Conservation (phyloP, 1,139 yeast genomes). For the Saccharomyces hybrid region DNA sequence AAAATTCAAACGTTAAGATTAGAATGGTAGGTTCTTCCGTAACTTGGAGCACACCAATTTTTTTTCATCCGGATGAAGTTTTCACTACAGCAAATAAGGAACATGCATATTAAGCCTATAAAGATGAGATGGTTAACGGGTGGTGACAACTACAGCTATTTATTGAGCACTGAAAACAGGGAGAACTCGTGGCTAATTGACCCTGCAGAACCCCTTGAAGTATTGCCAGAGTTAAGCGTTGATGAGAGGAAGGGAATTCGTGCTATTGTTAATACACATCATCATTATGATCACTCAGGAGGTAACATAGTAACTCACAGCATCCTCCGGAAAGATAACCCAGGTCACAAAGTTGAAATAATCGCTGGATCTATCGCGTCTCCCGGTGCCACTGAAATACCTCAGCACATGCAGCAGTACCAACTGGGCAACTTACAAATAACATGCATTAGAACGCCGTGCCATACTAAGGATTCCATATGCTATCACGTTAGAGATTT, state of each 20-base stretch:
- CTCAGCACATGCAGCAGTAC: conserved; percentile 28
- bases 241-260: conserved; percentile 40
- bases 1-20: neutral
- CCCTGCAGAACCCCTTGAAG: conserved; percentile 78
- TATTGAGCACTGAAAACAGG: conserved; percentile 61
- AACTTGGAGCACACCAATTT: neutral
- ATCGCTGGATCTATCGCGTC: conserved; percentile 60
- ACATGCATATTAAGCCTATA: conserved; percentile 72
- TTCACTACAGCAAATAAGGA: conserved; percentile 30
- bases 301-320: conserved; percentile 54
- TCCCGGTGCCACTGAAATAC: conserved; percentile 26
- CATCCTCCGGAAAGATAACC: conserved; percentile 30
- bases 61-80: neutral
- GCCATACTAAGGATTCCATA: conserved; percentile 94
- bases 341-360: conserved; percentile 42
- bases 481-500: conserved; percentile 71
- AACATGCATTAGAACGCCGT: conserved; percentile 87
- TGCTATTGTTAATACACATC: conserved; percentile 90
- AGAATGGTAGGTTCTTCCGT: neutral
- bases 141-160: conserved; percentile 74
- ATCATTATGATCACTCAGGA: conserved; percentile 89
- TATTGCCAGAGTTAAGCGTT: conserved; percentile 34
- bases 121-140: conserved; percentile 96
- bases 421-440: conserved; percentile 49
- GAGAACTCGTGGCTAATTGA: conserved; percentile 78